Conservation (phyloP, 2,329 filamentous ascomycete genomes). For the Neopestalotiopsis sp. region DNA sequence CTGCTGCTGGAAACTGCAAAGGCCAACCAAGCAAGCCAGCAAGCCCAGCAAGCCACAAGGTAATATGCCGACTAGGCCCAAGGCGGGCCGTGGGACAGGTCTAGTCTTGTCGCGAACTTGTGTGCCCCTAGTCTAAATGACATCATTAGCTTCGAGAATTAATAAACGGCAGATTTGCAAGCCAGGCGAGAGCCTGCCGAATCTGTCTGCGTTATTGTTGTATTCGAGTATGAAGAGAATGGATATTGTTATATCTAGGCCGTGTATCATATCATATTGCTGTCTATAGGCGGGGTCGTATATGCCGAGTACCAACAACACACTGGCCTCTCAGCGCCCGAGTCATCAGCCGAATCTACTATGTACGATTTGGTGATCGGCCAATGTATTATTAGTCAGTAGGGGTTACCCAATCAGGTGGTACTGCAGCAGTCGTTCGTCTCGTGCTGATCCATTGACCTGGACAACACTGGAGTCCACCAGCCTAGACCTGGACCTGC, state of each 20-base stretch:
- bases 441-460: too few species aligned
- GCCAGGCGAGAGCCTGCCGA: background rate
- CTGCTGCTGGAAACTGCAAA: background rate
- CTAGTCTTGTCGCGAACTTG: background rate
- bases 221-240: too few species aligned
- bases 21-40: background rate
- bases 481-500: background rate
- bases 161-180: background rate
- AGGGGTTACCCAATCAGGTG: background rate
- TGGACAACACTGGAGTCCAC: background rate
- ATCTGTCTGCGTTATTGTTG: too few species aligned
- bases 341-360: background rate
- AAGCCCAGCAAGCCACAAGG: background rate
- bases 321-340: background rate
- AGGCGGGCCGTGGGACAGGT: background rate
- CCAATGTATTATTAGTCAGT: background rate
- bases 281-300: too few species aligned
- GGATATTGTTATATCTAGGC: too few species aligned
- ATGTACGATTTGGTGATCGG: background rate
- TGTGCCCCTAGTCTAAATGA: background rate
- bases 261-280: too few species aligned
- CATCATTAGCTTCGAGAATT: background rate
- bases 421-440: background rate
- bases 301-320: too few species aligned
- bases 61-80: background rate